A percentile compares a stretch with the other conserved stretches of the same genome.
Evolutionary conservation across 305 asterid species (phyloP).

Genomic region (Plantago coronopus): DNA sequence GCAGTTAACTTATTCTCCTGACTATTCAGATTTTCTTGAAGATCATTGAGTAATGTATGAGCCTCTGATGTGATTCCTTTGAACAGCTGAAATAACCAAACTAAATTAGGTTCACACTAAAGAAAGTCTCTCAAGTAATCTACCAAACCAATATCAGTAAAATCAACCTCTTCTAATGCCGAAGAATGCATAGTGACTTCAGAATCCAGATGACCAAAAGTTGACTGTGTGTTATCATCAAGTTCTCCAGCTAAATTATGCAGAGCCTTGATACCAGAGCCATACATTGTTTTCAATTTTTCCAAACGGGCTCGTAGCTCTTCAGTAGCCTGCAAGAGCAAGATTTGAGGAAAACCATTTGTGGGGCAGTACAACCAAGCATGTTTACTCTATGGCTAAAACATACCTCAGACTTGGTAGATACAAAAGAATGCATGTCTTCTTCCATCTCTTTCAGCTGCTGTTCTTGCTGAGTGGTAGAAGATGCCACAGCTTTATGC

Average conservation of each 20-base stretch:
- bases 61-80: slow-evolving; percentile 81
- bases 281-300: slow-evolving; percentile 67
- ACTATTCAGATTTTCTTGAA: slow-evolving; percentile 74
- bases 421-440: slow-evolving; percentile 92
- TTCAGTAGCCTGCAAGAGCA: slow-evolving; percentile 68
- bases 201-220: slow-evolving; percentile 66
- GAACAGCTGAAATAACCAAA: slow-evolving; percentile 57
- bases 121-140: slow-evolving; percentile 19
- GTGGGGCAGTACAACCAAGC: slow-evolving; percentile 10
- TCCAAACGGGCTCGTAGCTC: slow-evolving; percentile 71
- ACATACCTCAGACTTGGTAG: slow-evolving; percentile 79
- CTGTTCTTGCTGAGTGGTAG: slow-evolving; percentile 85
- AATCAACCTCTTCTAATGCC: slow-evolving; percentile 71
- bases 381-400: slow-evolving; percentile 14
- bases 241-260: slow-evolving; percentile 81
- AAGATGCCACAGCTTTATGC: slow-evolving; percentile 82
- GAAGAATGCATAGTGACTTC: slow-evolving; percentile 86
- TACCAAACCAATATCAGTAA: slow-evolving; percentile 19
- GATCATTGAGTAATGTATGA: slow-evolving; percentile 73
- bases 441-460: slow-evolving; percentile 91
- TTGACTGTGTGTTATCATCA: slow-evolving; percentile 61
- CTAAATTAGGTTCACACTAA: slow-evolving; percentile 27
- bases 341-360: slow-evolving; percentile 15
- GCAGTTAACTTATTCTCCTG: slow-evolving; percentile 71
- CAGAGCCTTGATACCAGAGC: slow-evolving; percentile 76